These are phyloP conservation scores for Chimonanthus praecox DNA, from an alignment of 164 flowering plant species.

Conservation along the genomic window DNA sequence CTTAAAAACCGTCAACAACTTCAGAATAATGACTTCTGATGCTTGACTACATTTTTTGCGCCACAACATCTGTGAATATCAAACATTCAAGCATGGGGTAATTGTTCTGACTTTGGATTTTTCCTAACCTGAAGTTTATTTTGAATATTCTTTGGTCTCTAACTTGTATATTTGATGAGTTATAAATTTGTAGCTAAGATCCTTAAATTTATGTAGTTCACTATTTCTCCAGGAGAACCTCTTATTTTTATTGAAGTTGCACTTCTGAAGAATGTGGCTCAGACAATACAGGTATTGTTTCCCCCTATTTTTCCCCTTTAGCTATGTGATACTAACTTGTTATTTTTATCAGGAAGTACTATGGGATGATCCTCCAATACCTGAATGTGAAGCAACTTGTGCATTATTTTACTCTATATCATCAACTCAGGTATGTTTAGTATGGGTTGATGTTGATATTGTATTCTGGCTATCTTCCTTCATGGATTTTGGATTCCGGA, in stretches of 20 bases:
- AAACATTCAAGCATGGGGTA: neutral
- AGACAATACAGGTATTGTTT: constrained; percentile 63
- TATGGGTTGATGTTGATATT: neutral
- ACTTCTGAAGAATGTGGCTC: constrained; percentile 71
- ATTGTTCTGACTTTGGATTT: neutral
- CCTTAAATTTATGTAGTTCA: neutral
- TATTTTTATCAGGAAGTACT: constrained; percentile 63
- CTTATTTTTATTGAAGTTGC: constrained; percentile 96
- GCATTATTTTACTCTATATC: constrained; percentile 95
- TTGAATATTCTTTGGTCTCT: neutral
- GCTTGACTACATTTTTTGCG: neutral
- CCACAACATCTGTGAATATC: neutral
- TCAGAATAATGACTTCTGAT: neutral
- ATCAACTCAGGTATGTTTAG: constrained; percentile 67
- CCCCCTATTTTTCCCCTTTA: neutral
- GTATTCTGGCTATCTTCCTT: neutral
- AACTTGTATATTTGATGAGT: neutral
- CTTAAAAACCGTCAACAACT: neutral
- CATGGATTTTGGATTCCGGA: neutral
- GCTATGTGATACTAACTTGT: neutral
- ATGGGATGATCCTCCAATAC: constrained; percentile 83
- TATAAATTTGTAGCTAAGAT: neutral
- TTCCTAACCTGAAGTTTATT: neutral
- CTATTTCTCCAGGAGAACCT: constrained; percentile 68
- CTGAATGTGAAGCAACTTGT: constrained; percentile 77